These are phyloP conservation scores for Blastobotrys malaysiensis DNA, from an alignment of 1,139 yeast species.

Conservation along the genomic window DNA sequence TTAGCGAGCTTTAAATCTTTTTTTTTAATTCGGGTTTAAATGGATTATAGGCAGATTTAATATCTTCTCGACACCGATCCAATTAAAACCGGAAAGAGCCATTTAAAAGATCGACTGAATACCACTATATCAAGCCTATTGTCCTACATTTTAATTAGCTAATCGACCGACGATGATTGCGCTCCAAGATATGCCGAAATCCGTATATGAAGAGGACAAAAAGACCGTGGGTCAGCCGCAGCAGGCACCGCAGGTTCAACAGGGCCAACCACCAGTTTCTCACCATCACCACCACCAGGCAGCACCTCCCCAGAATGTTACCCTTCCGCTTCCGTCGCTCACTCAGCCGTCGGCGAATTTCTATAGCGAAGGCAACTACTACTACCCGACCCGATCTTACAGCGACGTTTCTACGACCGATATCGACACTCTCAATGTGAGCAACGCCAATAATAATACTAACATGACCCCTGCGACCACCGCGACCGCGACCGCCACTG, in stretches of 20 bases:
- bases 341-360: background rate
- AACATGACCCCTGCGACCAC: background rate
- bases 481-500: background rate
- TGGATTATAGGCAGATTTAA: too few relatives aligned
- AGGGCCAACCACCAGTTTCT: background rate
- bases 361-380: background rate
- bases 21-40: too few relatives aligned
- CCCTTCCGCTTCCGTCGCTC: background rate
- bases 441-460: background rate
- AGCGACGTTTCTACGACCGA: constrained; percentile 5
- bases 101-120: too few relatives aligned
- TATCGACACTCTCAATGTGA: constrained; percentile 1
- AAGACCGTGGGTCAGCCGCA: background rate
- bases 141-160: too few relatives aligned
- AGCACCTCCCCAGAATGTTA: background rate
- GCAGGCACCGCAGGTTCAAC: background rate
- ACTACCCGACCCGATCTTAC: constrained; percentile 5
- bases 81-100: too few relatives aligned
- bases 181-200: background rate
- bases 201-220: background rate
- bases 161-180: background rate
- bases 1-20: too few relatives aligned
- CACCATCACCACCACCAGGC: background rate
- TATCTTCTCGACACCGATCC: too few relatives aligned
- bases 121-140: too few relatives aligned